These are phyloP conservation scores for Kernera saxatilis DNA, from an alignment of 345 rosid genomes.

Conservation along the genomic window DNA sequence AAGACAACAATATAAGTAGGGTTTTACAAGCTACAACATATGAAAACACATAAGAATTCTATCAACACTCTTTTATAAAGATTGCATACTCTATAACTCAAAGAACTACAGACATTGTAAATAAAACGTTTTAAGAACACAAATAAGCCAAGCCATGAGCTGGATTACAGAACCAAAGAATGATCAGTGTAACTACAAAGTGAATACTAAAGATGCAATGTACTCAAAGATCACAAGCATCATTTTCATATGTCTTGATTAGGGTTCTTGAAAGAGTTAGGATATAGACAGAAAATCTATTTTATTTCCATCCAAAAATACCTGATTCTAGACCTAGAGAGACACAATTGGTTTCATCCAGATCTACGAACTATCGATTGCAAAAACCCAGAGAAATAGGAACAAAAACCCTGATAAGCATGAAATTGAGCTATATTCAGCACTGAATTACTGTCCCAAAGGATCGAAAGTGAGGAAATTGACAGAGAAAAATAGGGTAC, in stretches of 20 bases:
- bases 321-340: background rate
- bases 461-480: background rate
- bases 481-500: background rate
- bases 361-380: background rate
- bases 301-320: background rate
- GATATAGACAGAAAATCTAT: background rate
- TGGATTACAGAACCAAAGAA: background rate
- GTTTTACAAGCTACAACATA: background rate
- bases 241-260: background rate
- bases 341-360: background rate
- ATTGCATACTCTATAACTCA: background rate
- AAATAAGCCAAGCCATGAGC: background rate
- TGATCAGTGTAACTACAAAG: background rate
- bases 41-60: background rate
- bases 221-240: background rate
- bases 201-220: background rate
- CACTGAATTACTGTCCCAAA: background rate
- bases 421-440: background rate
- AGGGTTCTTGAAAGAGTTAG: background rate
- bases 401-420: constrained; percentile 3
- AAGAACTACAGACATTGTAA: background rate
- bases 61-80: background rate
- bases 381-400: background rate
- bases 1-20: background rate
- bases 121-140: background rate